Base-by-base conservation (phyloP, 306 rosid genomes). In the Senna tora region DNA sequence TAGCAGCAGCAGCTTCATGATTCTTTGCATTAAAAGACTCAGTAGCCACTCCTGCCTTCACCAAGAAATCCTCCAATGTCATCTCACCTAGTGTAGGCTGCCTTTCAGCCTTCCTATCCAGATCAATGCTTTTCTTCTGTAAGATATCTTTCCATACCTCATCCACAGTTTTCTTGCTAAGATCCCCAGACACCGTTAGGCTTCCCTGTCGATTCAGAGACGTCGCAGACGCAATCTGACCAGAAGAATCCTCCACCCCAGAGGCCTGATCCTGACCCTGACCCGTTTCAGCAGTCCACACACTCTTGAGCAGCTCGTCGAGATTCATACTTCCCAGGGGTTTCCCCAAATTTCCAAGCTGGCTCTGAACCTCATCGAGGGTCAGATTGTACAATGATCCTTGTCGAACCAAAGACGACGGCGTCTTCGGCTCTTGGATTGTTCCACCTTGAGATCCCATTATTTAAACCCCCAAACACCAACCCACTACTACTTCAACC, bases 141-240 rank as follows among this genome's bases (percentile, higher is more conserved):
- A 83, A 90, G 59, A 88, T 88, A 69, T 88, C 90, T 80, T 65
- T 85, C 93, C 90, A 88, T 72, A 88, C 93, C 79, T 88, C 93
- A 72, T 88, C 90, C 3, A 88, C 93, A 11, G 93, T 88, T 79
- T 85, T 88, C 71, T 88, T 88, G 71, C 88, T 85, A 58, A 88
- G 71, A 25, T 76, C 84, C 42, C 84, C 69, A 42, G 83, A 83
- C 64, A 88, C 75, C 19, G 90, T 71, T 7, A 85, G 67, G 77
- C 92, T 88, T 17, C 80, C 88, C 71, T 88, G 88, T 59, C 81
- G 83, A 69, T 84, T 87, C 74, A 82, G 76, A 32, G 45, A 25
- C 10, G 59, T 47, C 19, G 15, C 72, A 7, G 58, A 47, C 6
- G 81, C 19, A 16, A 83, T 53, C 75, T 83, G 84, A 73, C 62